A percentile compares a stretch with the other conserved stretches of the same genome.
Conservation (phyloP, 148 eudicot species). For the Fagopyrum esculentum region DNA sequence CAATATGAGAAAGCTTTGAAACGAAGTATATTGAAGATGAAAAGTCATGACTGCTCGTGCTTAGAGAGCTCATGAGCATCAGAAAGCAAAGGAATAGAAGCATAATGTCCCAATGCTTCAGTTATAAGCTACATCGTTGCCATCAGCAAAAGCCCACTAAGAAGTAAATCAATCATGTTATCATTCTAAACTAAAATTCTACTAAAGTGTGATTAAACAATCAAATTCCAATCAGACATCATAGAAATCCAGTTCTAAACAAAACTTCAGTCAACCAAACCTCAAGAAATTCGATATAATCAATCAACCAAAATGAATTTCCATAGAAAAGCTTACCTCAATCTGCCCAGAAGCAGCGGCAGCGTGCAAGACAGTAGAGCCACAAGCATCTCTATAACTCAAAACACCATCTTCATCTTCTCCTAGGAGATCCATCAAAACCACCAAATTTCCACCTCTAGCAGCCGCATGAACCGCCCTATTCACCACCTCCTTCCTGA, state of each 20-base stretch:
- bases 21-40: not conserved
- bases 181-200: not conserved
- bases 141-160: not conserved
- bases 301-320: not conserved
- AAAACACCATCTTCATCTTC: constrained; percentile 45
- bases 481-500: constrained; percentile 66
- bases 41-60: not conserved
- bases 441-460: constrained; percentile 77
- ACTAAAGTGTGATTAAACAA: not conserved
- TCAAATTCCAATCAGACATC: not conserved
- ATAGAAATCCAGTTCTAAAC: not conserved
- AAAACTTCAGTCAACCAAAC: not conserved
- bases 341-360: constrained; percentile 86
- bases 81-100: not conserved
- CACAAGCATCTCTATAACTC: constrained; percentile 57
- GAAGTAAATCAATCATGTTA: not conserved
- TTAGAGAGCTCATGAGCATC: not conserved
- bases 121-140: not conserved
- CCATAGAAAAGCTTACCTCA: constrained; percentile 42
- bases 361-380: constrained; percentile 73
- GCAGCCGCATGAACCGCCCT: constrained; percentile 90
- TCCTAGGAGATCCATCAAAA: constrained; percentile 52
- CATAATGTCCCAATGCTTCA: not conserved
- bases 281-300: not conserved
- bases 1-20: constrained; percentile 8